Conservation (phyloP, 2,329 filamentous ascomycete genomes). For the Penicillium concentricum region DNA sequence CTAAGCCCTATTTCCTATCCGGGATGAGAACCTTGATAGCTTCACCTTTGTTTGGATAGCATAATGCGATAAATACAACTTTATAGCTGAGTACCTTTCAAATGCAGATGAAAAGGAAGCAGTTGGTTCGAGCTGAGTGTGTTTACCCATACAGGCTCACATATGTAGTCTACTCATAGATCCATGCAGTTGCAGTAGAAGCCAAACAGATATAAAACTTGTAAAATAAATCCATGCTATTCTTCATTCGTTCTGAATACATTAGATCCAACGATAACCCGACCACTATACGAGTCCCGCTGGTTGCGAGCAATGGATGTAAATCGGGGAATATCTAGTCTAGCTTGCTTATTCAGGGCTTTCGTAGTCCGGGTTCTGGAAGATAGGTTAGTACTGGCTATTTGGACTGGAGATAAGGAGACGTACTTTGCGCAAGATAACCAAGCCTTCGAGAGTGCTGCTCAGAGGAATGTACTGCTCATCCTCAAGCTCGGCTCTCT, state of each 20-base stretch:
- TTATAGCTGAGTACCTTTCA: background rate
- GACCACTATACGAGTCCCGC: constrained; percentile 20
- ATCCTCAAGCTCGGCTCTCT: constrained; percentile 94
- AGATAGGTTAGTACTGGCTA: constrained; percentile 25
- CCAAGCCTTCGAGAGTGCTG: constrained; percentile 87
- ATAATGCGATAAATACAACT: background rate
- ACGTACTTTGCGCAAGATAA: constrained; percentile 93
- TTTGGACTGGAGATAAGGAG: background rate
- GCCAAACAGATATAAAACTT: constrained; percentile 12
- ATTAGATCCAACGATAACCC: constrained; percentile 33
- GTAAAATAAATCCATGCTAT: constrained; percentile 29
- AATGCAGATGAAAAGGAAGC: background rate
- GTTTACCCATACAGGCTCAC: background rate
- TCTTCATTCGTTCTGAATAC: constrained; percentile 37
- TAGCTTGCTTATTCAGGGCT: constrained; percentile 36
- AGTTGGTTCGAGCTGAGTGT: background rate
- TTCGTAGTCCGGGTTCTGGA: constrained; percentile 49
- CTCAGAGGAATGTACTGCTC: constrained; percentile 94
- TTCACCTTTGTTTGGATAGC: background rate
- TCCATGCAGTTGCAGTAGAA: background rate
- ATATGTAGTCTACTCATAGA: constrained; percentile 12
- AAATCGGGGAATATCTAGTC: constrained; percentile 19
- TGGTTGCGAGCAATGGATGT: constrained; percentile 18
- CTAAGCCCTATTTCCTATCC: constrained; percentile 42
- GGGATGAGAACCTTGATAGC: constrained; percentile 16